Conservation (phyloP, 331 rosid species). For the Malus hybrid region DNA sequence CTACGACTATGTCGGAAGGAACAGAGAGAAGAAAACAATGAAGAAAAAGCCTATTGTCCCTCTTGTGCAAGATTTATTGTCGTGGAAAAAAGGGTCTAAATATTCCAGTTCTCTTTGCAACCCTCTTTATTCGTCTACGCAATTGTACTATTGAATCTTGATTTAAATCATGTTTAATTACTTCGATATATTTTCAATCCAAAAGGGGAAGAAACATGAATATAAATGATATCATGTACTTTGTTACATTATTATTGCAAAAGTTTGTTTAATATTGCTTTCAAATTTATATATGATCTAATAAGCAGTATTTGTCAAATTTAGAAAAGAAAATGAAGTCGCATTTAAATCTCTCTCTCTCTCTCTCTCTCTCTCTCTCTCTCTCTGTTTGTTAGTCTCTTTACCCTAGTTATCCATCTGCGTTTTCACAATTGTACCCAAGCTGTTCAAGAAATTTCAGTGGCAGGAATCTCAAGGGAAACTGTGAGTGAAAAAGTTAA, state of each 20-base stretch:
- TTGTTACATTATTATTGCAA: not conserved
- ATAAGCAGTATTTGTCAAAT: not conserved
- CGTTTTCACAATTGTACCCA: no score
- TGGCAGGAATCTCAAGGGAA: no score
- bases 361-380: no score
- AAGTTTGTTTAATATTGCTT: not conserved
- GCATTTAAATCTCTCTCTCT: no score
- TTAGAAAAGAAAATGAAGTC: not conserved
- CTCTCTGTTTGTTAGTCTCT: no score
- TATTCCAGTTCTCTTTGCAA: conserved; percentile 16
- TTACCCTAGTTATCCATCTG: no score
- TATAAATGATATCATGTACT: not conserved
- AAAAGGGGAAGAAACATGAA: not conserved
- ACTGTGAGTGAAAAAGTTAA: no score
- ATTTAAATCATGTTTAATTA: not conserved
- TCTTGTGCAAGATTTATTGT: conserved; percentile 55
- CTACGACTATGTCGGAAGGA: not conserved
- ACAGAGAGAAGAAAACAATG: conserved; percentile 11
- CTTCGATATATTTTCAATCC: not conserved
- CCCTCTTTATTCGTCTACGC: conserved; percentile 44
- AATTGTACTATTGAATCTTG: conserved; percentile 9
- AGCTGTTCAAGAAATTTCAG: not conserved
- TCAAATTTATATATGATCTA: not conserved
- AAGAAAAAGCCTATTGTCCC: conserved; percentile 91
- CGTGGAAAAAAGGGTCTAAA: conserved; percentile 34